These are phyloP conservation scores for Ormosia emarginata DNA, from an alignment of 306 rosid genomes.

Conservation along the genomic window DNA sequence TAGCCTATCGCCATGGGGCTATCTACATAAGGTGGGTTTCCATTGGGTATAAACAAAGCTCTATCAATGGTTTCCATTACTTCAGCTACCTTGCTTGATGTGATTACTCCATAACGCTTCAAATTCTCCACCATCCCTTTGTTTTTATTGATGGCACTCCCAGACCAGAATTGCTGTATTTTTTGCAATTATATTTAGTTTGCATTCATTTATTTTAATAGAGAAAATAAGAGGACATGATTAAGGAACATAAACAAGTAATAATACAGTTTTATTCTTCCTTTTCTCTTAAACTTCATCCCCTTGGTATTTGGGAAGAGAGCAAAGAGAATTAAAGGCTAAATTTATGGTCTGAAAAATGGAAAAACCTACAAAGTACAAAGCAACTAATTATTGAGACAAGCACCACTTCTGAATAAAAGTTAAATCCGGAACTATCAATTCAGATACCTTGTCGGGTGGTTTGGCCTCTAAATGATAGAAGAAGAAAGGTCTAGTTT, in stretches of 20 bases:
- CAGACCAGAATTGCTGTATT: slow-evolving; percentile 64
- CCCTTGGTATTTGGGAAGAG: neutral
- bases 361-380: neutral
- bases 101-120: slow-evolving; percentile 60
- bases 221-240: neutral
- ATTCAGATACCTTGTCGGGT: neutral
- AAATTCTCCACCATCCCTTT: slow-evolving; percentile 85
- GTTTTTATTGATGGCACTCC: slow-evolving; percentile 50
- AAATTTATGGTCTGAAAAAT: neutral
- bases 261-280: neutral
- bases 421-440: neutral
- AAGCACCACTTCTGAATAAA: neutral
- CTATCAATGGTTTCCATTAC: slow-evolving; percentile 78
- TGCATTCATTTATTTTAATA: neutral
- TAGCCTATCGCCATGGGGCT: slow-evolving; percentile 81
- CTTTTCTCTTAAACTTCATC: neutral
- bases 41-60: slow-evolving; percentile 73
- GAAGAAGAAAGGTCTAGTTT: slow-evolving; percentile 7
- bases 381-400: neutral
- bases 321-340: neutral
- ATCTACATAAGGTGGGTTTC: slow-evolving; percentile 66
- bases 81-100: slow-evolving; percentile 63
- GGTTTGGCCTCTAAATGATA: slow-evolving; percentile 12
- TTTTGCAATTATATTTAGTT: neutral
- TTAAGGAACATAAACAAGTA: neutral